phyloP scores from a whole-genome alignment of 2,329 filamentous ascomycete genomes.

The Aurifilum marmelostoma region DNA sequence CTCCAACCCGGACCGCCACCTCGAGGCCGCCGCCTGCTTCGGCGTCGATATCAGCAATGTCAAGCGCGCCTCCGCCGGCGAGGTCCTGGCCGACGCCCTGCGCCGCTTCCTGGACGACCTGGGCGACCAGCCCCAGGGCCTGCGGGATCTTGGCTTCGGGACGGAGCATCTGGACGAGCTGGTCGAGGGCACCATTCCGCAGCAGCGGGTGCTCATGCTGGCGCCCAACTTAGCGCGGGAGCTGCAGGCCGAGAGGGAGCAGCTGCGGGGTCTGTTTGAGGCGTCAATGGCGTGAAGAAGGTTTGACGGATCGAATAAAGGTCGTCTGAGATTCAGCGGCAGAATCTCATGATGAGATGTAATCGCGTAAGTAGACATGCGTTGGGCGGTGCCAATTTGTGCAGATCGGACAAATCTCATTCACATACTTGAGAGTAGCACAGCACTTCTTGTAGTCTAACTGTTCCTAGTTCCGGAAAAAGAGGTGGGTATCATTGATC shows the following conservation, averaged over 20 bases:
- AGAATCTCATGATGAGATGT: too few species aligned
- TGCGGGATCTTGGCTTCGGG: slow-evolving; percentile 82
- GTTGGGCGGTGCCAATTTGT: too few species aligned
- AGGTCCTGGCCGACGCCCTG: slow-evolving; percentile 83
- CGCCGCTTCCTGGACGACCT: slow-evolving; percentile 78
- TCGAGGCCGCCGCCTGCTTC: slow-evolving; percentile 86
- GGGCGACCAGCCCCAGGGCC: slow-evolving; percentile 86
- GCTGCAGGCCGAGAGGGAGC: slow-evolving; percentile 71
- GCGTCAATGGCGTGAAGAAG: slow-evolving; percentile 47
- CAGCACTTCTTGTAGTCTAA: neutral
- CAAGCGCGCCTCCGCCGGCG: slow-evolving; percentile 86
- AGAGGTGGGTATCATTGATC: slow-evolving; percentile 13
- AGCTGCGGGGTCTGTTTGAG: slow-evolving; percentile 72
- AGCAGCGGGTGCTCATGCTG: slow-evolving; percentile 86
- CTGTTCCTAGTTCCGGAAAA: neutral
- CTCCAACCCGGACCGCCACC: slow-evolving; percentile 89
- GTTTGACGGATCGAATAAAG: too few species aligned
- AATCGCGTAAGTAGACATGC: too few species aligned
- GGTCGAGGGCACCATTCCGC: slow-evolving; percentile 93
- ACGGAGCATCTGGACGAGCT: slow-evolving; percentile 75
- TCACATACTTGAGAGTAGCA: neutral
- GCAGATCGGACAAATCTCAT: too few species aligned
- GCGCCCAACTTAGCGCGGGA: slow-evolving; percentile 80
- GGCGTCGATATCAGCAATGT: slow-evolving; percentile 87
- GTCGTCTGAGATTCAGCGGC: too few species aligned